phyloP scores from a whole-genome alignment of 306 rosid species.

The Cercis canadensis region DNA sequence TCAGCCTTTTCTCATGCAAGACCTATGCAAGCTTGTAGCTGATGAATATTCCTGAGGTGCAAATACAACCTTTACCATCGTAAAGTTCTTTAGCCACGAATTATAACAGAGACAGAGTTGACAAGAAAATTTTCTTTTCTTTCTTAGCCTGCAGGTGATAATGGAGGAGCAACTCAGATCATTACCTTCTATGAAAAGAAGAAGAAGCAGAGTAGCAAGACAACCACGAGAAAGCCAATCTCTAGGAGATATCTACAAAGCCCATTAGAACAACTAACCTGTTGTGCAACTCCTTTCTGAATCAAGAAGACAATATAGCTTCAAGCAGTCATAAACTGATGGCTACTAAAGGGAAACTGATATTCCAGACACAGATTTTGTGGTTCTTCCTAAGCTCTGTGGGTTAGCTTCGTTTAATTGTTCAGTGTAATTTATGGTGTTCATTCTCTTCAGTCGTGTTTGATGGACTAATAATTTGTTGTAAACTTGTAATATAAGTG shows the following conservation, averaged over 20 bases:
- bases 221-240: conserved; percentile 15
- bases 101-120: not conserved
- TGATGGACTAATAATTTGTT: conserved; percentile 20
- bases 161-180: conserved; percentile 16
- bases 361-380: conserved; percentile 3
- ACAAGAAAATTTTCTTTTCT: not conserved
- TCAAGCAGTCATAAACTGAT: conserved; percentile 11
- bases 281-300: conserved; percentile 13
- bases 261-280: conserved; percentile 19
- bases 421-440: conserved; percentile 33
- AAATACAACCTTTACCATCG: not conserved
- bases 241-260: conserved; percentile 25
- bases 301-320: conserved; percentile 21
- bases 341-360: conserved; percentile 26
- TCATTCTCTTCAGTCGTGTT: conserved; percentile 18
- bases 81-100: too few species aligned
- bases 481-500: not conserved
- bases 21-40: conserved; percentile 84
- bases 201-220: conserved; percentile 24
- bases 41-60: conserved; percentile 49
- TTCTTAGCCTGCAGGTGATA: conserved; percentile 25
- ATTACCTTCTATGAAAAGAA: conserved; percentile 23
- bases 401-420: conserved; percentile 27
- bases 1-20: conserved; percentile 52
- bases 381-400: conserved; percentile 19